A percentile compares a stretch with the other conserved stretches of the same genome.
These are phyloP conservation scores for Mucor mucedo DNA, from an alignment of 371 early-diverging fungal genomes.

Conservation along the genomic window DNA sequence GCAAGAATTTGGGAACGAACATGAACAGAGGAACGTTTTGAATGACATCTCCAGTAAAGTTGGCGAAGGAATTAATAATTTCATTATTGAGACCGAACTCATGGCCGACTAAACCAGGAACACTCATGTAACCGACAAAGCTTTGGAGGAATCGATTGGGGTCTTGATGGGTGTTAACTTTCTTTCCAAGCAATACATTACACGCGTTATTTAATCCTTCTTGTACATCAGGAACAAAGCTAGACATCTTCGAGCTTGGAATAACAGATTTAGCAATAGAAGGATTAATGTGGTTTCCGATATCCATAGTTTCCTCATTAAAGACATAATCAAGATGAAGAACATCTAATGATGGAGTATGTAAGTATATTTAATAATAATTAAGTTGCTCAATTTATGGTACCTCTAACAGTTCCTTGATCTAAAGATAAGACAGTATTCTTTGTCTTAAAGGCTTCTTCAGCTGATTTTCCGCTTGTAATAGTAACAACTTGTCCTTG, in stretches of 20 bases:
- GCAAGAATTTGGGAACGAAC: constrained; percentile 28
- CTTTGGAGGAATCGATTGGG: constrained; percentile 35
- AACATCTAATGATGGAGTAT: constrained; percentile 18
- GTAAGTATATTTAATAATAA: neutral
- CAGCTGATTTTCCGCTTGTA: constrained; percentile 31
- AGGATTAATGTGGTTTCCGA: constrained; percentile 39
- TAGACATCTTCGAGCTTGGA: constrained; percentile 21
- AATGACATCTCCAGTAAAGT: constrained; percentile 43
- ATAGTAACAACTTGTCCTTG: constrained; percentile 31
- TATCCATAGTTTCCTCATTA: constrained; percentile 29
- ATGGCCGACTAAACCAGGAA: constrained; percentile 35
- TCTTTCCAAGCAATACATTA: constrained; percentile 13
- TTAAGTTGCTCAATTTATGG: neutral
- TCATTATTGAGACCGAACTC: constrained; percentile 31
- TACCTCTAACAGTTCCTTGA: constrained; percentile 39
- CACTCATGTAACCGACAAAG: constrained; percentile 47
- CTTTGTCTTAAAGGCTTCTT: constrained; percentile 40
- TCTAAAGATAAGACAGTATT: constrained; percentile 28
- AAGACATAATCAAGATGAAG: constrained; percentile 40
- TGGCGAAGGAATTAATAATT: constrained; percentile 42
- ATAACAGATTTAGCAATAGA: constrained; percentile 28
- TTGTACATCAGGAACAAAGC: constrained; percentile 26
- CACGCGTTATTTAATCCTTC: constrained; percentile 29
- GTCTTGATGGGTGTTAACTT: constrained; percentile 13
- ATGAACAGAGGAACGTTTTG: constrained; percentile 31